These are phyloP conservation scores for Chaetoceros tenuissimus DNA, from an alignment of 108 stramenopile species.

Conservation along the genomic window DNA sequence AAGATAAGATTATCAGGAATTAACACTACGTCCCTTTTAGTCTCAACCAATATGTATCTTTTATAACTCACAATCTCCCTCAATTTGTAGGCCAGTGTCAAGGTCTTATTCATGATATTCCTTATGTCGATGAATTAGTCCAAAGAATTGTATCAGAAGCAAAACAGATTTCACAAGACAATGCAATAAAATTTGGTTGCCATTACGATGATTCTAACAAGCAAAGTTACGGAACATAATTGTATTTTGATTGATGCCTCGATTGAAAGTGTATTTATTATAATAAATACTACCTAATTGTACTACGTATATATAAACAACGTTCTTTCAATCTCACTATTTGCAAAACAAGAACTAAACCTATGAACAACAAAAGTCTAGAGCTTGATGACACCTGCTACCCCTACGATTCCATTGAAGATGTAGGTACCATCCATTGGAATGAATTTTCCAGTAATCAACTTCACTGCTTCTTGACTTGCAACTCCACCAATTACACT, in stretches of 20 bases:
- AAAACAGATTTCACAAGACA: conserved; percentile 17
- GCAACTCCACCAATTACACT: conserved; percentile 89
- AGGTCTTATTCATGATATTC: conserved; percentile 75
- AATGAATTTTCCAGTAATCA: conserved; percentile 89
- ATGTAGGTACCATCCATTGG: conserved; percentile 87
- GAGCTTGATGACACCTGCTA: conserved; percentile 72
- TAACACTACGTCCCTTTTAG: no score
- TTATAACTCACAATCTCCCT: no score
- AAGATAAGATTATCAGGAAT: no score
- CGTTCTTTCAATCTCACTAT: neutral
- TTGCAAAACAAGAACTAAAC: neutral
- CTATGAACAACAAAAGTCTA: conserved; percentile 24
- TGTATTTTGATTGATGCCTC: no score
- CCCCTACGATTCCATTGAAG: conserved; percentile 92
- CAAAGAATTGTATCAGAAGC: conserved; percentile 67
- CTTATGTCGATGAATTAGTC: conserved; percentile 62
- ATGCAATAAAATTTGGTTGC: conserved; percentile 7
- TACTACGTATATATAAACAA: neutral
- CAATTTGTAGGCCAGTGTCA: conserved; percentile 81
- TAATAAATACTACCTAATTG: no score
- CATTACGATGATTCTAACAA: no score
- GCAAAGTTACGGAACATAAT: no score
- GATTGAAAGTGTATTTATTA: no score
- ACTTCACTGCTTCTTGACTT: conserved; percentile 92
- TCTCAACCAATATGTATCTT: no score